Percentiles rank a stretch among this genome's conserved stretches.
phyloP scores from a whole-genome alignment of 768 basidiomycete genomes.

The Podaxis sp. region DNA sequence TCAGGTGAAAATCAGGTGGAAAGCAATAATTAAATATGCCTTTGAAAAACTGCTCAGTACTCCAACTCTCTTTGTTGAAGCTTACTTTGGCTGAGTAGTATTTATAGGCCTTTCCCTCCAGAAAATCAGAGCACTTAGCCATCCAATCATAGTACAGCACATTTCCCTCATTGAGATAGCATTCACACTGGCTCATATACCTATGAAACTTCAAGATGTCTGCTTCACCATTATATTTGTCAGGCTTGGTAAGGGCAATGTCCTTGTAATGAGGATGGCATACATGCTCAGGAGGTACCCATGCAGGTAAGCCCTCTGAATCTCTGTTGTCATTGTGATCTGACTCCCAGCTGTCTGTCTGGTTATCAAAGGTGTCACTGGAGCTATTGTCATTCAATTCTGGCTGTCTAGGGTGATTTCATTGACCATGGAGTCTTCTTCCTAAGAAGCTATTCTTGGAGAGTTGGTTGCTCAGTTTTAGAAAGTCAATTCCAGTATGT shows the following conservation, averaged over 20 bases:
- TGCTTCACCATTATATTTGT: background rate
- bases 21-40: conserved; percentile 35
- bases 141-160: conserved; percentile 18
- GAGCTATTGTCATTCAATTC: background rate
- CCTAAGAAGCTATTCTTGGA: background rate
- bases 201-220: background rate
- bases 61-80: conserved; percentile 19
- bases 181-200: background rate
- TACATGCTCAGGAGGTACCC: too few species aligned
- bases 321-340: background rate
- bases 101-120: conserved; percentile 29
- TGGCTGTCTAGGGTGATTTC: background rate
- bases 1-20: conserved; percentile 26
- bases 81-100: conserved; percentile 28
- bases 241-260: background rate
- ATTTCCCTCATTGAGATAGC: background rate
- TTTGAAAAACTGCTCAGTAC: conserved; percentile 24
- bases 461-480: background rate
- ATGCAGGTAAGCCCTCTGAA: too few species aligned
- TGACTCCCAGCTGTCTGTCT: background rate
- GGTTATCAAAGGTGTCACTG: background rate
- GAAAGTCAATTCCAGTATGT: background rate
- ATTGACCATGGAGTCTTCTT: background rate
- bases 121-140: conserved; percentile 22
- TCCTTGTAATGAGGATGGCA: background rate